A percentile compares a stretch with the other conserved stretches of the same genome.
phyloP scores from a whole-genome alignment of 108 stramenopile genomes.

The Pseudonitzschia delicatissima region DNA sequence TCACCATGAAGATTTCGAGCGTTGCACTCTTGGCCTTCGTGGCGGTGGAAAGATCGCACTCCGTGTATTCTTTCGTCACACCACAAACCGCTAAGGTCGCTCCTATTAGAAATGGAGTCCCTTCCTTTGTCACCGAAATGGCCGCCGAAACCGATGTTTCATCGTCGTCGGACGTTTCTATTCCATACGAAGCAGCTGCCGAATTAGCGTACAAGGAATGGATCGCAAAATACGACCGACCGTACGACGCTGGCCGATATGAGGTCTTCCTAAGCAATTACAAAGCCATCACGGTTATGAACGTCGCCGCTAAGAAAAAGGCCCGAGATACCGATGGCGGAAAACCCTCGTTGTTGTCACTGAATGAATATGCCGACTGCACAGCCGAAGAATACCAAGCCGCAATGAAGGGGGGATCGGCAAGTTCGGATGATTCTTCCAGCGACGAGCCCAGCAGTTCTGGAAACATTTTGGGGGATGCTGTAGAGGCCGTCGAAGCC shows the following conservation, averaged over 20 bases:
- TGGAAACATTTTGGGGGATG: conserved; percentile 59
- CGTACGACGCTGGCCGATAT: conserved; percentile 45
- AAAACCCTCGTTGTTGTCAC: conserved; percentile 44
- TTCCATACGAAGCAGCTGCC: conserved; percentile 82
- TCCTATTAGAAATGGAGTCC: background rate
- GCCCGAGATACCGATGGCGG: conserved; percentile 45
- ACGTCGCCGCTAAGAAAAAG: conserved; percentile 74
- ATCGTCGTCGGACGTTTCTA: conserved; percentile 45
- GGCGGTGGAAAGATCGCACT: conserved; percentile 10
- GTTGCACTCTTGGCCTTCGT: conserved; percentile 21
- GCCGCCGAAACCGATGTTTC: conserved; percentile 14
- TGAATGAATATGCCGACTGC: conserved; percentile 81
- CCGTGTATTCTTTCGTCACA: conserved; percentile 12
- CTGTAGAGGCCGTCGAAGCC: conserved; percentile 61
- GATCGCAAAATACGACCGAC: conserved; percentile 57
- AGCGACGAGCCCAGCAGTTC: conserved; percentile 17
- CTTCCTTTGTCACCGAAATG: conserved; percentile 14
- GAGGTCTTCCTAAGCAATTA: conserved; percentile 72
- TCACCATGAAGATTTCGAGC: conserved; percentile 24
- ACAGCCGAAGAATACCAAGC: conserved; percentile 74
- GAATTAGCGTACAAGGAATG: conserved; percentile 80
- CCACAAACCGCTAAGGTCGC: background rate
- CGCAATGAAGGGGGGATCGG: conserved; percentile 28
- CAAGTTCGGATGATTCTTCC: background rate
- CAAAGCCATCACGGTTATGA: conserved; percentile 74